Evolutionary conservation across 1,284 basidiomycete genomes (phyloP), one percentile per base, ranked within the genome.

Genomic region (Ustilago tritici): DNA sequence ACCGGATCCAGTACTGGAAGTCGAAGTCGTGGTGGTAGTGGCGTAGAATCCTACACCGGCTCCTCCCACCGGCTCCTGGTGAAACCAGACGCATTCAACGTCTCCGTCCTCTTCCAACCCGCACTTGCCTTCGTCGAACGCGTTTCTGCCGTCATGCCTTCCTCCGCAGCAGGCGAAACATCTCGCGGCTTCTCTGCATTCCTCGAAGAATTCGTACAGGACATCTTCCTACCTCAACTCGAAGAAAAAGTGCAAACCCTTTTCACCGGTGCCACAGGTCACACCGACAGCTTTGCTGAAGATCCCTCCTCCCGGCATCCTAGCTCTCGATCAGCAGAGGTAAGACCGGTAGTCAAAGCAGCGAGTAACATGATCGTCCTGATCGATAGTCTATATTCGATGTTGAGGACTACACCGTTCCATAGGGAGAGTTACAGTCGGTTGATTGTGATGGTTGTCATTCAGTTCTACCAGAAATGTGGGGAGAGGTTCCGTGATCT

Each of bases 391-490:
- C 88, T 99, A 2, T 98, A 95, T 82, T 90, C 91, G 9, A 98
- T 98, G 95, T 90, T 98, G 10, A 90, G 92, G 63, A 92, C 92
- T 15, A 95, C 94, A n/a, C 95, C 96, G 0, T 98, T 99, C 88
- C 95, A 98, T 82, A 90, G 92, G 67, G 96, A 98, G 85, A 71
- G 66, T 32, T 85, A 98, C 86, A 92, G 94, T 35, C 91, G 94
- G n/a, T 88, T 99, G 43, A 95, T 99, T 70, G 90, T 99, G 31
- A 92, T 93, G n/a, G 93, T 98, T 49, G 93, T 98, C 57, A 94
- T 97, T 41, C 95, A 98, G 85, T 98, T 95, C 86, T 98, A 98
- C 84, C 94, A 97, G 84, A 91, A 93, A 46, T 97, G 95, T 82
- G 94, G 92, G 78, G 92, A 95, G 81, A 89, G 92, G 35, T 98